phyloP scores from a whole-genome alignment of 1,284 basidiomycete species.

The Melampsora occidentalis region DNA sequence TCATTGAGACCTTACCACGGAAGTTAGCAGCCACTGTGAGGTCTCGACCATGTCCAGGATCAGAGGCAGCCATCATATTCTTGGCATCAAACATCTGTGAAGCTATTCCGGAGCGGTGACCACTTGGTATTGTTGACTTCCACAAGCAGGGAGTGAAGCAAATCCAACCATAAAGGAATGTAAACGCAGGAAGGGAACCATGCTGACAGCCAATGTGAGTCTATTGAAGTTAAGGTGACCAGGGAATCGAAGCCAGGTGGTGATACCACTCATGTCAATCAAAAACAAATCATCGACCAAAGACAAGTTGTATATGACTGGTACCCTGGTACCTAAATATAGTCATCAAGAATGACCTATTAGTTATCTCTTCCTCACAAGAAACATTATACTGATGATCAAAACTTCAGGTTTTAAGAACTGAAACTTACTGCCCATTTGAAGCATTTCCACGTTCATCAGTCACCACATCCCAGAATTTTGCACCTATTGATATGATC shows the following conservation, averaged over 20 bases:
- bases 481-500: constrained; percentile 67
- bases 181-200: constrained; percentile 86
- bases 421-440: constrained; percentile 63
- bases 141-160: constrained; percentile 51
- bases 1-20: constrained; percentile 96
- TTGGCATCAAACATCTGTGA: constrained; percentile 72
- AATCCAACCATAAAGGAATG: constrained; percentile 71
- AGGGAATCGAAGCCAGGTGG: constrained; percentile 85
- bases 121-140: constrained; percentile 52
- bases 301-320: constrained; percentile 59
- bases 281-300: constrained; percentile 57
- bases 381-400: background rate
- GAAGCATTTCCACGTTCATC: constrained; percentile 95
- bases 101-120: constrained; percentile 65
- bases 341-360: constrained; percentile 4
- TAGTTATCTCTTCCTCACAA: constrained; percentile 40
- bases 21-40: constrained; percentile 87
- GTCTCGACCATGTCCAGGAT: constrained; percentile 80
- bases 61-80: constrained; percentile 96
- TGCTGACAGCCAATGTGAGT: constrained; percentile 87
- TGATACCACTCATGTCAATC: constrained; percentile 82
- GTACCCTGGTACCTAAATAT: constrained; percentile 72
- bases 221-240: constrained; percentile 71
- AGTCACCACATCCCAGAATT: constrained; percentile 93
- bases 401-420: background rate